Evolutionary conservation across 140 eudicot species (phyloP), one percentile per base, ranked within the genome.

Genomic region (Cichorium intybus): DNA sequence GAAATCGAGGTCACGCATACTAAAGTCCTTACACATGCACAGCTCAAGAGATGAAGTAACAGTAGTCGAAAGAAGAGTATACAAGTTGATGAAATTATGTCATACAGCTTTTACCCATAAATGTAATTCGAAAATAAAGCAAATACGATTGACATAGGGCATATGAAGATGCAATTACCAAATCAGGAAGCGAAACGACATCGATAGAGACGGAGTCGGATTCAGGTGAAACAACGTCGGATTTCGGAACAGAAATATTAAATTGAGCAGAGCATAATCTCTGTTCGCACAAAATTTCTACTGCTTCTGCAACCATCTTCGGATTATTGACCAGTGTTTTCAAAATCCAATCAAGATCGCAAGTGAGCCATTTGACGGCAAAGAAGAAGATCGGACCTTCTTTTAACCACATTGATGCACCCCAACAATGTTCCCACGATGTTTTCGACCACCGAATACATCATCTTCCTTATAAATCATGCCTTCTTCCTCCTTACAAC

Each of bases 291-390:
- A 79, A 21, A 71, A 78, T 14, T 17, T 66, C 85, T 27, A 69
- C 74, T 52, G 74, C 74, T 69, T 72, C 78, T 7, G 80, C 82
- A 22, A 79, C 85, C 81, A 76, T 75, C n/a, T 60, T 66, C 6
- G 64, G 26, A 23, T 59, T 59, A 50, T 56, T 46, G 15, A 39
- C 15, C 17, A 46, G 35, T 27, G 52, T 72, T 58, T 53, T 73
- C 67, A 39, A 73, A 22, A n/a, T 27, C 26, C 15, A 56, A 45
- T 51, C 61, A 39, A 55, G 64, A 54, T 72, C 9, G 28, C 12
- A 29, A 28, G 39, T 70, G 35, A 33, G 35, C n/a, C n/a, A n/a
- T n/a, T n/a, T n/a, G n/a, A n/a, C n/a, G n/a, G n/a, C n/a, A n/a
- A n/a, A n/a, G n/a, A n/a, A n/a, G n/a, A n/a, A n/a, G n/a, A n/a